Base-by-base conservation (phyloP, 2,329 filamentous ascomycete species). In the Massarina eburnea region DNA sequence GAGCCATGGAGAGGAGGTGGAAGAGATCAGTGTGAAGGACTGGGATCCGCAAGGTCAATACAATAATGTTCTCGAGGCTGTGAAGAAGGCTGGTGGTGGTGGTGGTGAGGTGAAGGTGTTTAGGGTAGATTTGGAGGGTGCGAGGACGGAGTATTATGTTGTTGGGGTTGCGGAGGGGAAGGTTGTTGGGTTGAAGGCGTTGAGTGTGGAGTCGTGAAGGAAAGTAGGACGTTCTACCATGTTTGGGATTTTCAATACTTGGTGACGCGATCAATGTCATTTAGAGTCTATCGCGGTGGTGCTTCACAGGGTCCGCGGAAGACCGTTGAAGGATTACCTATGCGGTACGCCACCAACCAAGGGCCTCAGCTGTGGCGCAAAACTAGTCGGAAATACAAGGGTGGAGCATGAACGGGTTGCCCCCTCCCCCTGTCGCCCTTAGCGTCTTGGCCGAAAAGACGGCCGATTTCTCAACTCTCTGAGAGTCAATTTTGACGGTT, bases 1-100 rank as follows among this genome's bases (percentile, higher is more conserved):
- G 50, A 75, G 77, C 15, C 77, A 77, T 26, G 73, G 78, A 1
- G 80, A 8, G 77, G 80, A 12, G 71, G 79, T 95, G 30, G 75
- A 82, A 58, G 88, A 88, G 50, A 67, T 87, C 54, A 82, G 85
- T 54, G 78, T 84, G 3, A 73, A 81, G 17, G 83, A 88, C 42
- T 96, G 91, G 80, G 89, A 95, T 69, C 73, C 78, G 1, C 76
- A 78, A 32, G 85, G 84, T 15, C 78, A 87, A 62, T 96, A 96
- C 67, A 74, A 73, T 48, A 76, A 80, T 12, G 73, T 92, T 26
- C 70, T 91, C 2, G 80, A 88, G 27, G 88, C 87, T 12, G 85
- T 91, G 39, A 78, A 79, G 53, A 75, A 82, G 65, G 84, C 80
- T n/a, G 79, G 78, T 18, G 75, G 78, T 18, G 75, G 78, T 64